Conservation (phyloP, 2,329 filamentous ascomycete species). For the Verticillium klebahnii region DNA sequence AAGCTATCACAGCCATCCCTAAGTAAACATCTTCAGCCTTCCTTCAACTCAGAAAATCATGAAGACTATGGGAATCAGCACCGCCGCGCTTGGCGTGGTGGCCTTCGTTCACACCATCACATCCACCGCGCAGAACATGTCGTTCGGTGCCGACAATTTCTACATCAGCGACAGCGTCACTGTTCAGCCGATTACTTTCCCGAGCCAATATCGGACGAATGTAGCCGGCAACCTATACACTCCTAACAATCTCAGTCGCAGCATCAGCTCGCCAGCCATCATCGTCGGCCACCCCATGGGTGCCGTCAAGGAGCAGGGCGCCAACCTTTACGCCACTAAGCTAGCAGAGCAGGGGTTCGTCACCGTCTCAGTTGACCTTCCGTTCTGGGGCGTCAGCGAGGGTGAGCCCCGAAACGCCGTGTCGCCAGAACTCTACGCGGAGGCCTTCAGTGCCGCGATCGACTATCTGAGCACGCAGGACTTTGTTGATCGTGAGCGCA, state of each 20-base stretch:
- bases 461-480: slow-evolving; percentile 20
- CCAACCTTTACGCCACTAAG: slow-evolving; percentile 24
- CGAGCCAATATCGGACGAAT: neutral
- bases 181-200: slow-evolving; percentile 1
- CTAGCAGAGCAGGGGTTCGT: slow-evolving; percentile 18
- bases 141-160: slow-evolving; percentile 8
- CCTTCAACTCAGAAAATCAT: too few relatives aligned
- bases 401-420: slow-evolving; percentile 20
- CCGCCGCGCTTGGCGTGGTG: too few relatives aligned
- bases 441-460: slow-evolving; percentile 12
- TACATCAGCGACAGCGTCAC: slow-evolving; percentile 7
- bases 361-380: slow-evolving; percentile 17
- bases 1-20: too few relatives aligned
- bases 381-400: slow-evolving; percentile 20
- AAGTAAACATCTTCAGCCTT: too few relatives aligned
- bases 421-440: slow-evolving; percentile 16
- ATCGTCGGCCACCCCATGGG: slow-evolving; percentile 23
- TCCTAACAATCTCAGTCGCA: neutral
- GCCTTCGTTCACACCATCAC: neutral
- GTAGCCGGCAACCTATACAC: neutral
- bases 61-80: too few relatives aligned
- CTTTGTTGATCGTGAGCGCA: slow-evolving; percentile 21
- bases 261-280: slow-evolving; percentile 12
- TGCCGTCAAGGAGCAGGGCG: slow-evolving; percentile 24
- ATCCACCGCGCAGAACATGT: slow-evolving; percentile 5